Conservation (phyloP, 768 basidiomycete genomes). For the Boletellus emodensis region DNA sequence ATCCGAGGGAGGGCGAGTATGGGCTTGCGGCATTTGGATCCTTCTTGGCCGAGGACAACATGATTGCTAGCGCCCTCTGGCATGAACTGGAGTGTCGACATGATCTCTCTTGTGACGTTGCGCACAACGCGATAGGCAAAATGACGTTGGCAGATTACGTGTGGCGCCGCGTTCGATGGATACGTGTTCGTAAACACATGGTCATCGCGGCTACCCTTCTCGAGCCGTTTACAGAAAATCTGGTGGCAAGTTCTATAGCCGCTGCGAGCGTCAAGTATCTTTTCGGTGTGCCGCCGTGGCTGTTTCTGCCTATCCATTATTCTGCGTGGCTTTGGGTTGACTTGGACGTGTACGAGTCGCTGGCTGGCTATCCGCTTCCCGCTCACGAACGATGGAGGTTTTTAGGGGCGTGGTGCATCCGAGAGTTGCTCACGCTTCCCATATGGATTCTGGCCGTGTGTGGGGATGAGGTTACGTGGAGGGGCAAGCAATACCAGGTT, state of each 20-base stretch:
- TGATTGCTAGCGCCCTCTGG: conserved; percentile 91
- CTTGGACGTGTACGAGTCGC: conserved; percentile 73
- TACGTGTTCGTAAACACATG: conserved; percentile 95
- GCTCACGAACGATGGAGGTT: conserved; percentile 52
- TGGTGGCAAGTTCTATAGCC: conserved; percentile 66
- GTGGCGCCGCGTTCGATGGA: conserved; percentile 90
- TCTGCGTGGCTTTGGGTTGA: conserved; percentile 73
- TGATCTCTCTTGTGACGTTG: conserved; percentile 87
- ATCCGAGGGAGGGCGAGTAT: conserved; percentile 19
- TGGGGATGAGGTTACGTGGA: conserved; percentile 83
- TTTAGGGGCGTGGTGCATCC: conserved; percentile 68
- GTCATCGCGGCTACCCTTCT: conserved; percentile 77
- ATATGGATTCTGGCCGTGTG: conserved; percentile 82
- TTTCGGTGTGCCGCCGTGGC: conserved; percentile 47
- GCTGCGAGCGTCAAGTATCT: conserved; percentile 51
- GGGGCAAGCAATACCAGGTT: conserved; percentile 76
- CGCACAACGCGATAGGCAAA: conserved; percentile 81
- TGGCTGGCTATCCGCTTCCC: conserved; percentile 63
- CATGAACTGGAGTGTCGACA: conserved; percentile 88
- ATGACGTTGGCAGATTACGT: conserved; percentile 86
- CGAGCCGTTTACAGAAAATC: conserved; percentile 90
- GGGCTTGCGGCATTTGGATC: conserved; percentile 81
- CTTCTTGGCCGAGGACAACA: conserved; percentile 96
- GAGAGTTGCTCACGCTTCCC: conserved; percentile 84
- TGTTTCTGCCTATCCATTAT: conserved; percentile 59